Evolutionary conservation across 2,329 filamentous ascomycete species (phyloP), one percentile per base, ranked within the genome.

Genomic region (Triangularia setosa): DNA sequence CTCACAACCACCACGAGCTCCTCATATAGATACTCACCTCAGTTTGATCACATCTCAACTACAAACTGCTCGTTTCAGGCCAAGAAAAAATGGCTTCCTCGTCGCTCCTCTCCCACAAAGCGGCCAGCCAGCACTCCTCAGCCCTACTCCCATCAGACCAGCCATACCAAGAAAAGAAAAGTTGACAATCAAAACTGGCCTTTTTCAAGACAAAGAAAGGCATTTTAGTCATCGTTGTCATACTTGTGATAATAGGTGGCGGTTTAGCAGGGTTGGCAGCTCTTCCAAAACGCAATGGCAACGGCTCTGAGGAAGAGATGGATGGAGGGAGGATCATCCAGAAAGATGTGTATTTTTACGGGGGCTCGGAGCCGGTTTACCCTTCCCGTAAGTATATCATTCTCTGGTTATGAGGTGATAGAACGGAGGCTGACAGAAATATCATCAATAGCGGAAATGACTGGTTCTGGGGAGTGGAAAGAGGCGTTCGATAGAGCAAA

Each of bases 401-500:
- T 61, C 16, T 48, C 16, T 54, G 53, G 23, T 18, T 35, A 14
- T 25, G 44, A 21, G 30, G 9, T 24, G 12, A 9, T 14, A 28
- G 28, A 5, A 18, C 21, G 12, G 65, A 14, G 16, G 56, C 40
- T 48, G 21, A 12, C n/a, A 55, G 63, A 27, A 30, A 58, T 14
- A 21, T 18, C 4, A 24, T 56, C 4, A 6, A 21, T 59, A 83
- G 81, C 82, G n/a, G 71, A 78, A 30, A 77, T 87, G 79, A 81
- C 75, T 68, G 89, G 89, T 16, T 76, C 81, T 4, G 89, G 87
- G 9, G 79, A 85, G 48, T 95, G 92, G 92, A 80, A 80, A 2
- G 80, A 83, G 16, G 87, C 91, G 4, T 88, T 90, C 70, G 75
- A 78, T 21, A 90, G 88, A 72, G 91, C 92, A 0, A 81, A 82